Evolutionary conservation across 176 grass and related monocot species (phyloP), one percentile per base, ranked within the genome.

Genomic region (Cocos nucifera): DNA sequence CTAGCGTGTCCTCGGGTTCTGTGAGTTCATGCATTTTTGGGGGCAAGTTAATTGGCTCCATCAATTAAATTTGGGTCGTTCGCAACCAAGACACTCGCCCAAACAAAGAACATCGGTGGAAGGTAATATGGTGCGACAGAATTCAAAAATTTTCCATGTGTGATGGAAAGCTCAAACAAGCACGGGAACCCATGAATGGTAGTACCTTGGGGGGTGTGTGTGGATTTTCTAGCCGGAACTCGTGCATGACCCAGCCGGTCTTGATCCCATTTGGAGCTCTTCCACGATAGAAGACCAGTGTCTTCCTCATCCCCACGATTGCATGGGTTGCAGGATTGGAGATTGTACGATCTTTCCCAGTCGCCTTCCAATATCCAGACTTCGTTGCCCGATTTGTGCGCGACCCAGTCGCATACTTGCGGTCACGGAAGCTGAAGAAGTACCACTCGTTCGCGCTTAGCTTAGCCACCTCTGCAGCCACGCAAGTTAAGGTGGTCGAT

Each of bases 311-410:
- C 25, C 80, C 74, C 27, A 54, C 51, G 22, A 63, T 49, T 22
- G n/a, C 3, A 39, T 27, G 61, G 22, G 23, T 29, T 39, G 16
- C 60, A 28, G 67, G 18, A 15, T 56, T 20, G 0, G 9, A 54
- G 56, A 81, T 53, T 15, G 30, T 23, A 50, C 69, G 68, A 44
- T 78, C 80, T 54, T 73, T 83, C 5, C 80, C 80, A 0, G 61
- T 83, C 6, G 57, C 80, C 62, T 83, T 83, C 80, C 80, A 83
- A 56, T 83, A 83, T 0, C 80, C 80, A 15, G 35, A 54, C 69
- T 51, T 72, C 2, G 68, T 83, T 50, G 80, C 74, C n/a, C 80
- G 62, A 21, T 83, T 83, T 15, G 32, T 67, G 4, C 63, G 73
- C 4, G 30, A 39, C 3, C 80, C 80, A 15, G 19, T 83, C 1